Evolutionary conservation across 805 yeast genomes (phyloP).

Genomic region (Candida quercuum): DNA sequence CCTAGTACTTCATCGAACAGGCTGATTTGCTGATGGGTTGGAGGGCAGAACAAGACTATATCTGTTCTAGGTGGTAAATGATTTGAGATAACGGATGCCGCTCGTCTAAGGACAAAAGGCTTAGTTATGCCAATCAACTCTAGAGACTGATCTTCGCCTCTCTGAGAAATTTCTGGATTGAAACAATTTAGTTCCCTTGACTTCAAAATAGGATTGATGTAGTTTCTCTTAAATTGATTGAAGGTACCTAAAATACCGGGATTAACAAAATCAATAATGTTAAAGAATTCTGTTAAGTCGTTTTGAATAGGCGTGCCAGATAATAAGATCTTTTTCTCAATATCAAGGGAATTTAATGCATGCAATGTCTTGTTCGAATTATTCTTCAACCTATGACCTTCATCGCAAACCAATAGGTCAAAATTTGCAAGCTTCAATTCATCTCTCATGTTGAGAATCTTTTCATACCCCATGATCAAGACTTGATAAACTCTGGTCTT

Average conservation of each 20-base stretch:
- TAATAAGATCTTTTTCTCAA: constrained; percentile 52
- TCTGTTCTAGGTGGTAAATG: constrained; percentile 76
- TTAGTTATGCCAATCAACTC: constrained; percentile 61
- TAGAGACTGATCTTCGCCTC: constrained; percentile 59
- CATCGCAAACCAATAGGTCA: constrained; percentile 81
- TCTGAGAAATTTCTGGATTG: constrained; percentile 39
- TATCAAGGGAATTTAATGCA: constrained; percentile 39
- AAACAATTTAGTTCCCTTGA: constrained; percentile 63
- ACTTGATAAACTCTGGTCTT: constrained; percentile 75
- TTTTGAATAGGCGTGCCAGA: constrained; percentile 95
- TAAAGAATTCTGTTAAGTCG: constrained; percentile 77
- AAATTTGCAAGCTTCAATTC: constrained; percentile 38
- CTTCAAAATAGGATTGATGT: constrained; percentile 61
- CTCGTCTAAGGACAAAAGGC: constrained; percentile 67
- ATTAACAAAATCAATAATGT: constrained; percentile 75
- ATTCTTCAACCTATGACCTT: constrained; percentile 87
- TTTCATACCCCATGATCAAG: constrained; percentile 84
- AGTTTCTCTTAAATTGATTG: constrained; percentile 53
- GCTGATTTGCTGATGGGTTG: constrained; percentile 54
- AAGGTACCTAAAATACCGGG: constrained; percentile 75
- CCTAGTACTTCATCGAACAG: constrained; percentile 47
- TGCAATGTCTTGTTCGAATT: constrained; percentile 65
- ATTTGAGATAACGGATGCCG: constrained; percentile 48
- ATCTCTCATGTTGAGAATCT: constrained; percentile 48
- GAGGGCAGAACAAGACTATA: constrained; percentile 69